These are phyloP conservation scores for Fomitopsis betulina DNA, from an alignment of 1,284 basidiomycete genomes.

Conservation along the genomic window DNA sequence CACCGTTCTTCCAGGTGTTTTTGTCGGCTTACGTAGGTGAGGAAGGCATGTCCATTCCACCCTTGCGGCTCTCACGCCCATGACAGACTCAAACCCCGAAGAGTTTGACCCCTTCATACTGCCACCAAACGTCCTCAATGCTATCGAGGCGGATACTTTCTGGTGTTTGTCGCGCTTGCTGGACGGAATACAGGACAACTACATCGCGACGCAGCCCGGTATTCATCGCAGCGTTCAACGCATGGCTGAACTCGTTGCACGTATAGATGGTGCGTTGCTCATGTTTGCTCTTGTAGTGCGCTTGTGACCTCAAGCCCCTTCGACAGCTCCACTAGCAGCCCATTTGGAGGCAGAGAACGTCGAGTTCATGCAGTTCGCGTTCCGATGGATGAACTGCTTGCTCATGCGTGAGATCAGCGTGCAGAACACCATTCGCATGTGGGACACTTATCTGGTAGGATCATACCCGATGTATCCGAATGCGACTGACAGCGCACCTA, in stretches of 20 bases:
- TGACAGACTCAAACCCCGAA: slow-evolving; percentile 81
- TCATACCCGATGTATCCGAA: not conserved
- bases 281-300: slow-evolving; percentile 17
- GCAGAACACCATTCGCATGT: slow-evolving; percentile 94
- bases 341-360: slow-evolving; percentile 89
- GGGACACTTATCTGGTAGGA: slow-evolving; percentile 94
- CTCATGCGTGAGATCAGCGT: slow-evolving; percentile 96
- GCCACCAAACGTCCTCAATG: slow-evolving; percentile 65
- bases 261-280: slow-evolving; percentile 72
- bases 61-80: slow-evolving; percentile 8
- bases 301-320: not conserved
- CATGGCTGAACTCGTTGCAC: slow-evolving; percentile 88
- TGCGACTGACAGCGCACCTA: not conserved
- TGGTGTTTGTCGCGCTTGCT: slow-evolving; percentile 94
- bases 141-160: slow-evolving; percentile 92
- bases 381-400: slow-evolving; percentile 98
- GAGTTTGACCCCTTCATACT: slow-evolving; percentile 78
- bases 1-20: slow-evolving; percentile 94
- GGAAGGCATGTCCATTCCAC: slow-evolving; percentile 18
- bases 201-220: slow-evolving; percentile 92
- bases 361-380: slow-evolving; percentile 98
- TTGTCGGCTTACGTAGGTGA: slow-evolving; percentile 86
- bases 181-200: slow-evolving; percentile 97
- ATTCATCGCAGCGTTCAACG: slow-evolving; percentile 88
- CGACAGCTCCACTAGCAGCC: slow-evolving; percentile 67